A percentile compares a stretch with the other conserved stretches of the same genome.
phyloP scores from a whole-genome alignment of 2,329 filamentous ascomycete species.

The Trichoderma atroviride region DNA sequence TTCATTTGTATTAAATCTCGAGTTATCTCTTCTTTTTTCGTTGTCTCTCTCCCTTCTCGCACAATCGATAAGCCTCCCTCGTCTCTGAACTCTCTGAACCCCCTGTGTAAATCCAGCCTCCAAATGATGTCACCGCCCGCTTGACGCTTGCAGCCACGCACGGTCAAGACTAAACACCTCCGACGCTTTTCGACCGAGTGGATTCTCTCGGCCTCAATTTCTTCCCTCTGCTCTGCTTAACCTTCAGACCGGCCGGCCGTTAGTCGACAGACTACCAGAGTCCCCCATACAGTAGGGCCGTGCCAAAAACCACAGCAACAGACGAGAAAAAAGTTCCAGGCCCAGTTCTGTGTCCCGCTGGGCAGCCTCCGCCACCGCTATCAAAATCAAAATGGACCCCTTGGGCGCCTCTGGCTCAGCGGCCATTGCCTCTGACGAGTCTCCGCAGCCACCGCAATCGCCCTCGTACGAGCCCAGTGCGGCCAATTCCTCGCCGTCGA shows the following conservation, averaged over 20 bases:
- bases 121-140: slow-evolving; percentile 24
- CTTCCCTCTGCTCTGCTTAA: background rate
- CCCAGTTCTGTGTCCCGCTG: background rate
- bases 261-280: slow-evolving; percentile 1
- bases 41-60: background rate
- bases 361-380: slow-evolving; percentile 19
- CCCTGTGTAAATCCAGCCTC: background rate
- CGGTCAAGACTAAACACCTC: background rate
- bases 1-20: background rate
- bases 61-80: background rate
- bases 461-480: slow-evolving; percentile 20
- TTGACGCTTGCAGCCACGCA: slow-evolving; percentile 12
- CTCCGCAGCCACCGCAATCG: slow-evolving; percentile 11
- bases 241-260: slow-evolving; percentile 8
- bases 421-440: slow-evolving; percentile 2
- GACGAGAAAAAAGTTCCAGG: background rate
- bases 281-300: background rate
- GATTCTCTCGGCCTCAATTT: slow-evolving; percentile 7
- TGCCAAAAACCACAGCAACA: background rate
- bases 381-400: slow-evolving; percentile 19
- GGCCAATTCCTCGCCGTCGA: slow-evolving; percentile 22
- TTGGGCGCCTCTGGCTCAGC: slow-evolving; percentile 10
- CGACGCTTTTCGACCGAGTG: slow-evolving; percentile 7
- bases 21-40: background rate
- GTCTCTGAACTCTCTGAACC: background rate